Conservation (phyloP, 768 basidiomycete species). For the Macrolepiota fuliginosa region DNA sequence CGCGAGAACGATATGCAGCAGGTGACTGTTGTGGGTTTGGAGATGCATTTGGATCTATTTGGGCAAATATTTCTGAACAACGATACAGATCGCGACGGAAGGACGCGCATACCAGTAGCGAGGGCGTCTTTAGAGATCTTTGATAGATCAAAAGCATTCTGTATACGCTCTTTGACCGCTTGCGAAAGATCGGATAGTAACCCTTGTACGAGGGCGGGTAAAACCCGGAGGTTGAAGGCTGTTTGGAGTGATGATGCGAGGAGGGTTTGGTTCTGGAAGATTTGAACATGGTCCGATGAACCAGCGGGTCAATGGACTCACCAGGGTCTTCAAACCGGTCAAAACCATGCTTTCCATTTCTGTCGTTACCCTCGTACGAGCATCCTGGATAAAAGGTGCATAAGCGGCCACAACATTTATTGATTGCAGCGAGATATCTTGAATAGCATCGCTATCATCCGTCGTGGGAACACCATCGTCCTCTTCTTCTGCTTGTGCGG, state of each 20-base stretch:
- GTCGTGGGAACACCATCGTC: not conserved
- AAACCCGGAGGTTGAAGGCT: slow-evolving; percentile 85
- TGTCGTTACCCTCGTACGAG: slow-evolving; percentile 64
- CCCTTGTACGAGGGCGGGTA: slow-evolving; percentile 79
- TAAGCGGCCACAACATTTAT: slow-evolving; percentile 71
- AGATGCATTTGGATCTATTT: slow-evolving; percentile 10
- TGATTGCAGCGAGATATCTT: slow-evolving; percentile 59
- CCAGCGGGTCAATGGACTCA: slow-evolving; percentile 32
- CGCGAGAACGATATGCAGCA: slow-evolving; percentile 79
- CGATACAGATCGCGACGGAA: not conserved
- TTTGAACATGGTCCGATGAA: slow-evolving; percentile 7
- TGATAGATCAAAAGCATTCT: slow-evolving; percentile 79
- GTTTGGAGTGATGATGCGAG: slow-evolving; percentile 95
- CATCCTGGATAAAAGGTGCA: slow-evolving; percentile 67
- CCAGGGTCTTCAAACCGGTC: slow-evolving; percentile 72
- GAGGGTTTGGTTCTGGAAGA: slow-evolving; percentile 76
- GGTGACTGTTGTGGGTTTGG: slow-evolving; percentile 30
- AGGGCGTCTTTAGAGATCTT: slow-evolving; percentile 84
- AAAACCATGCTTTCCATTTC: slow-evolving; percentile 95
- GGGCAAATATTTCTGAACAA: not conserved
- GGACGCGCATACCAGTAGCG: slow-evolving; percentile 58
- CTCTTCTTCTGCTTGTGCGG: not conserved
- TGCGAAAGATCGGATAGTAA: slow-evolving; percentile 79
- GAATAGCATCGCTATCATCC: slow-evolving; percentile 15
- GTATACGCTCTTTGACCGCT: slow-evolving; percentile 79